Evolutionary conservation across 495 filamentous ascomycete species (phyloP), one percentile per base, ranked within the genome.

Genomic region (Hypoxylon intermedium): DNA sequence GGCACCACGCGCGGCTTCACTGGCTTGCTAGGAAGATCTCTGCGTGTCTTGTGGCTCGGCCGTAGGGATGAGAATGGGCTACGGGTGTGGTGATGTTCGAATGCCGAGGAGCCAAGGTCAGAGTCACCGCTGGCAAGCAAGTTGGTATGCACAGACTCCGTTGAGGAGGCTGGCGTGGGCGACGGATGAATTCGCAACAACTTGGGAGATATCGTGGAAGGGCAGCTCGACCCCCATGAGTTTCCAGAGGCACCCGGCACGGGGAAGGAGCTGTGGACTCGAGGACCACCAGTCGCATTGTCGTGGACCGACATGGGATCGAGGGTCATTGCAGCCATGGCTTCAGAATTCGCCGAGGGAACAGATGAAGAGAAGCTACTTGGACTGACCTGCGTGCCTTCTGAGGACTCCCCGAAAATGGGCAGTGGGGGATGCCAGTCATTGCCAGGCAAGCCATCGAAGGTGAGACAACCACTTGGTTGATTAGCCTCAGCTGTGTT

Each of bases 1-100:
- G 60, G 72, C 73, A 42, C 78, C 74, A 53, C 77, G 77, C 81
- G 84, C 76, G 7, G 74, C 77, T 59, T 68, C 7, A 13, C 40
- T 26, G 69, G 60, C 46, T 68, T 70, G 26, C 50, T 68, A 0
- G 74, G 74, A 6, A 76, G 61, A 31, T 72, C 65, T 31, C 68
- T 74, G n/a, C 74, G 70, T 6, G 53, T 26, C 58, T 69, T 74
- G 6, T 52, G 62, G 21, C 12, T 43, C 18, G 45, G 53, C 6
- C 48, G 31, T 41, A 48, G 54, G 4, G 47, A 13, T n/a, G 53
- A 36, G 16, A 56, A 63, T 5, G 58, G 40, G 18, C 18, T 55
- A 9, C 42, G 55, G 12, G 47, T 18, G 9, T 60, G 53, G 9
- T 50, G 48, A 34, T 63, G 57, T 42, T 65, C 60, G n/a, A 48